Evolutionary conservation across 345 rosid species (phyloP).

Genomic region (Brassica cretica): DNA sequence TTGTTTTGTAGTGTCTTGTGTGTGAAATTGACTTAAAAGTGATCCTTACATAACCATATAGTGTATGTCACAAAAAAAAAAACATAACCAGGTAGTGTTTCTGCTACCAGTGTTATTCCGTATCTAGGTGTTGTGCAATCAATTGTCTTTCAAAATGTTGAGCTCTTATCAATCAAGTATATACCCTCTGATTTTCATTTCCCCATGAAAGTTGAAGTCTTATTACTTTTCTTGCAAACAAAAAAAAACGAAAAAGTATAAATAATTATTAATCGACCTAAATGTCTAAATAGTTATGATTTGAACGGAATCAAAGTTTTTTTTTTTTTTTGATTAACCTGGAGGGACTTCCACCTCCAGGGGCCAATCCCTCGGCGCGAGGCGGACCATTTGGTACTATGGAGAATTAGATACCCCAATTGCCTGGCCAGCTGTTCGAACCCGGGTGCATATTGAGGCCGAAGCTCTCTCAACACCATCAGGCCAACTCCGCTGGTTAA

Average conservation of each 20-base stretch:
- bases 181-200: background rate
- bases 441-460: no score
- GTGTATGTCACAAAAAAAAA: constrained; percentile 24
- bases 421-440: no score
- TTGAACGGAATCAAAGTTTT: constrained; percentile 16
- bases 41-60: background rate
- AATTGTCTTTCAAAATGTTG: background rate
- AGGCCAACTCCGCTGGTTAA: no score
- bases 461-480: no score
- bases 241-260: no score
- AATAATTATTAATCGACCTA: background rate
- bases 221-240: no score
- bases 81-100: constrained; percentile 39
- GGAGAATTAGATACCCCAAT: no score
- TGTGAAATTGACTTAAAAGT: background rate
- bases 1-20: background rate
- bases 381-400: no score
- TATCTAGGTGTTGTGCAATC: constrained; percentile 79
- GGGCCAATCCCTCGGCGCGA: no score
- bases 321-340: no score
- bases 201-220: no score
- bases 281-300: constrained; percentile 9
- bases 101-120: constrained; percentile 86
- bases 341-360: no score
- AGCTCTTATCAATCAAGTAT: constrained; percentile 7